Evolutionary conservation across 2,329 filamentous ascomycete genomes (phyloP).

Genomic region (Hymenoscyphus repandus): DNA sequence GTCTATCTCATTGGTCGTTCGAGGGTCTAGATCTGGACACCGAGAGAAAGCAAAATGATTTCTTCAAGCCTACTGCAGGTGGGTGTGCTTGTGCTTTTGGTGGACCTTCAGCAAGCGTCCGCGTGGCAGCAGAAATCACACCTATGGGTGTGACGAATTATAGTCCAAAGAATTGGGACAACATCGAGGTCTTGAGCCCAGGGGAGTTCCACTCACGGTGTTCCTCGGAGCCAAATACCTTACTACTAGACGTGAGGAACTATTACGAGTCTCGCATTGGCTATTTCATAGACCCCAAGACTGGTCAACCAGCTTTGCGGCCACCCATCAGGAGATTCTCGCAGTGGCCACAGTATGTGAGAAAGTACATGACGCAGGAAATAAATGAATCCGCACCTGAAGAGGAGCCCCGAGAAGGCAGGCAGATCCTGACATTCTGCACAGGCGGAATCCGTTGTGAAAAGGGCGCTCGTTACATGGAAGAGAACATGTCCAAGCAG

Average conservation of each 20-base stretch:
- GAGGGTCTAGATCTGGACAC: conserved; percentile 17
- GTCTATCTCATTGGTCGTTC: conserved; percentile 29
- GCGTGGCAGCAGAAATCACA: conserved; percentile 28
- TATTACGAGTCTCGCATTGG: conserved; percentile 32
- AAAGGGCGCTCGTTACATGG: conserved; percentile 29
- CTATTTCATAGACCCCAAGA: conserved; percentile 28
- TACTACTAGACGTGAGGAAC: conserved; percentile 31
- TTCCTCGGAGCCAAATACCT: conserved; percentile 10
- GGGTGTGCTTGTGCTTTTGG: conserved; percentile 30
- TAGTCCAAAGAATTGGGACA: conserved; percentile 24
- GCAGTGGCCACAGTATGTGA: conserved; percentile 31
- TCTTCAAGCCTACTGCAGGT: conserved; percentile 28
- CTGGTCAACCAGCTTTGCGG: conserved; percentile 24
- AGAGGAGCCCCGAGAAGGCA: conserved; percentile 4
- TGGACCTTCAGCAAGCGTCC: conserved; percentile 17
- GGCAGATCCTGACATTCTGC: conserved; percentile 30
- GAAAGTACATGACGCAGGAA: conserved; percentile 14
- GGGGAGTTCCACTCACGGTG: conserved; percentile 28
- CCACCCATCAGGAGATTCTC: conserved; percentile 30
- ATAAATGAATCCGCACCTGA: not conserved
- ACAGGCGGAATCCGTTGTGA: conserved; percentile 32
- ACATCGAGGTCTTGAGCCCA: conserved; percentile 24
- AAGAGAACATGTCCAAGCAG: conserved; percentile 23
- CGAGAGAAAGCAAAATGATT: conserved; percentile 14
- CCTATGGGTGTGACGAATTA: conserved; percentile 31